phyloP scores from a whole-genome alignment of 2,329 filamentous ascomycete genomes.

The Beauveria sp. region DNA sequence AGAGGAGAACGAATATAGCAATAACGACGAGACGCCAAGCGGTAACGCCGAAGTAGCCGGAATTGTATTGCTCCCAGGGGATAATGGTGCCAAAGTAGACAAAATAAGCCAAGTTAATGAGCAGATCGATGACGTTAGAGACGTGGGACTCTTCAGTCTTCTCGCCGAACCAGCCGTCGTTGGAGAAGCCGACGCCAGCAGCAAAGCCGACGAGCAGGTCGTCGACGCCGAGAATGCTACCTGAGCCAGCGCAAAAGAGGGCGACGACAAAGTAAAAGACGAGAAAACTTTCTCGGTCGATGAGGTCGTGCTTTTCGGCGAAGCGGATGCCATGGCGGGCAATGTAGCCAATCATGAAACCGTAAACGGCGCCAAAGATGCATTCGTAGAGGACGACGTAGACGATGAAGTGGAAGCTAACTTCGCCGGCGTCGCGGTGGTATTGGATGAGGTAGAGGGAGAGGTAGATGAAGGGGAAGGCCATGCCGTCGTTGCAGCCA shows the following conservation, averaged over 20 bases:
- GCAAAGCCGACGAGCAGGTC: conserved; percentile 92
- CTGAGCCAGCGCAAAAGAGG: conserved; percentile 90
- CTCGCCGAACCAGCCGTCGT: conserved; percentile 97
- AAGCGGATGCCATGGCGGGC: conserved; percentile 85
- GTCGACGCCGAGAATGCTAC: conserved; percentile 83
- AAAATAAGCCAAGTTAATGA: conserved; percentile 96
- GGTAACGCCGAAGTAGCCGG: conserved; percentile 60
- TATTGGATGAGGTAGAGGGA: conserved; percentile 85
- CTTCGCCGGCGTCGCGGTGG: conserved; percentile 56
- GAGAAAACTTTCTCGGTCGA: conserved; percentile 93
- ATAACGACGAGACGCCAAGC: conserved; percentile 93
- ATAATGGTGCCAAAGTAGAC: conserved; percentile 97
- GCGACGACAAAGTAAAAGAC: conserved; percentile 98
- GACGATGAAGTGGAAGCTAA: conserved; percentile 81
- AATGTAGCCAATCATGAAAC: conserved; percentile 79
- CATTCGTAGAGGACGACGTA: conserved; percentile 92
- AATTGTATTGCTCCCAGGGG: conserved; percentile 88
- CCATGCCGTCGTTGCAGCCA: conserved; percentile 99
- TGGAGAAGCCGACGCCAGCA: conserved; percentile 96
- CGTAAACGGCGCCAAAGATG: conserved; percentile 82
- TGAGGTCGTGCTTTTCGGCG: conserved; percentile 76
- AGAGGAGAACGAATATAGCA: conserved; percentile 87
- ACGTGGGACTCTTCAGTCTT: conserved; percentile 98
- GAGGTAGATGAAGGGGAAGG: conserved; percentile 94
- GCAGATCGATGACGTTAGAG: conserved; percentile 95